Evolutionary conservation across 768 basidiomycete species (phyloP), one percentile per base, ranked within the genome.

Genomic region (Flagelloscypha sp.): DNA sequence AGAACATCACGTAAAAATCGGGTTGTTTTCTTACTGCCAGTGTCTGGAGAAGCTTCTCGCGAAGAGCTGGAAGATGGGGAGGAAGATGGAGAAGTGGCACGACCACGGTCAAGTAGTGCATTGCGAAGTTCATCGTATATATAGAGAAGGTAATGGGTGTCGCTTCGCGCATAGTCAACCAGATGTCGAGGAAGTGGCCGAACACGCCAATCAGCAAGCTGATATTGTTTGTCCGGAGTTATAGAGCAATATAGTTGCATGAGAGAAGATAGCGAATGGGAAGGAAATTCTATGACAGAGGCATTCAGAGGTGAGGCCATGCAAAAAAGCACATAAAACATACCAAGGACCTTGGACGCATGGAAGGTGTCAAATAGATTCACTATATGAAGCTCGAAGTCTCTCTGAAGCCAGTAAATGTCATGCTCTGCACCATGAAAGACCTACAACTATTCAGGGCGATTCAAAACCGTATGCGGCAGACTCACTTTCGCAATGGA

Each of bases 361-460:
- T 98, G 90, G 55, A 77, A 97, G 0, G 95, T 98, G 52, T 99
- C 94, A 53, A 99, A 98, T n/a, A 98, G 59, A 38, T 89, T 87
- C 42, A 99, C 92, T 35, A 98, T 67, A 57, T 89, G 98, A 6
- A 98, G 52, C 40, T 86, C 86, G 53, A 98, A 93, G 53, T 98
- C 84, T 56, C 90, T 86, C 54, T 99, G 94, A 12, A 98, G 71
- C 95, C 95, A 98, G 5, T 90, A 63, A 27, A 98, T 81, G 53
- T 99, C 95, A 40, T 80, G 85, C 24, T 92, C 84, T 1, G 94
- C 88, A 18, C 95, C 94, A 57, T 98, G 95, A 42, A 99, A 79
- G 6, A 94, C 83, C 88, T 92, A 40, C 1, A 17, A 8, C 5
- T 25, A 20, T 24, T 25, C 19, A 11, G 10, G 15, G 8, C 10